Base-by-base conservation (phyloP, 306 rosid genomes). In the Medicago lupulina region DNA sequence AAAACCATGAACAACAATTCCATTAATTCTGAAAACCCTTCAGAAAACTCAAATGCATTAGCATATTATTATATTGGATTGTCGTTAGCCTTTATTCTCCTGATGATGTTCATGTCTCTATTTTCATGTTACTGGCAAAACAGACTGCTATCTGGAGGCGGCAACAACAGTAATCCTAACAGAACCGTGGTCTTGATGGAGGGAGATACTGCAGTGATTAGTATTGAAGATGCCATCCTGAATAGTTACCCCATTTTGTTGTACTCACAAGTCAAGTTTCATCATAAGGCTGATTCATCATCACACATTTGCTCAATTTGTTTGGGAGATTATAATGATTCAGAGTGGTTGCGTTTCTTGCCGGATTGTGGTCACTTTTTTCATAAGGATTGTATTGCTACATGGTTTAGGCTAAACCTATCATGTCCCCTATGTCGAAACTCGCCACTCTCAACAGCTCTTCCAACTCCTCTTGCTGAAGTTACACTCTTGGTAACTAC, bases 331-430 rank as follows among this genome's bases (percentile, higher is more conserved):
- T 87, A 79, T 40, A 72, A 62, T 44, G 85, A 80, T 59, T 62
- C 23, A 1, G 87, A 87, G 10, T 49, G 76, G 79, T n/a, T 87
- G 59, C 18, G 91, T 47, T 28, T 82, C 15, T 79, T 85, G 9
- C 85, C 88, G 7, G 83, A 84, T 40, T 87, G 91, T 58, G 79
- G 76, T 14, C 88, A 87, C 25, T 54, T 77, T 9, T 87, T 82
- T 65, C 87, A 84, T 44, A 77, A 10, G 55, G 82, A 74, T 2
- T 87, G 90, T 16, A 54, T 87, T 13, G 88, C 78, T 18, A 47
- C 65, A 4, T 87, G 90, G 88, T 49, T 84, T 34, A 71, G 80
- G 70, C 58, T 77, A 28, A 70, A 67, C 23, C 50, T 83, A 0
- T 76, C 83, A 6, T 87, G 90, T 67, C 90, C 90, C 0, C 1